These are phyloP conservation scores for Cyamopsis tetragonoloba DNA, from an alignment of 306 rosid genomes.

Conservation along the genomic window DNA sequence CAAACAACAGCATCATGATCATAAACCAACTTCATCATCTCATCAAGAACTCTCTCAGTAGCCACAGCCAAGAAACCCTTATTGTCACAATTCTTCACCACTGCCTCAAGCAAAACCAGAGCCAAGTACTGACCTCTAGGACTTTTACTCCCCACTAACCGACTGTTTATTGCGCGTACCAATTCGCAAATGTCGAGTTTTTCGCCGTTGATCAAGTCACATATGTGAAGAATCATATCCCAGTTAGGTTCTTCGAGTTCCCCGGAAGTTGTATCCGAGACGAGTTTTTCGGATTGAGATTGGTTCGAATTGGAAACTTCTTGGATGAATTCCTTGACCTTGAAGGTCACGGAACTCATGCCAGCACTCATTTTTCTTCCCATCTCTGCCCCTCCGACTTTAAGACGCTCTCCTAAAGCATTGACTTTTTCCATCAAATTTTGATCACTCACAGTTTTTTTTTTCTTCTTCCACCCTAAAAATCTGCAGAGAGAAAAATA, in stretches of 20 bases:
- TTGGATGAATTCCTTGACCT: conserved; percentile 81
- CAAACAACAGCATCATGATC: conserved; percentile 67
- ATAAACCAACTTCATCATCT: conserved; percentile 79
- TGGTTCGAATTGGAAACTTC: conserved; percentile 68
- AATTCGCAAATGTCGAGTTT: conserved; percentile 53
- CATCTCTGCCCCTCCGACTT: conserved; percentile 73
- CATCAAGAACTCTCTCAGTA: conserved; percentile 88
- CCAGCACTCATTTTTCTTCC: conserved; percentile 82
- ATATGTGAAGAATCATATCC: conserved; percentile 69
- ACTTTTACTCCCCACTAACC: conserved; percentile 52
- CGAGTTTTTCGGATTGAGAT: conserved; percentile 64
- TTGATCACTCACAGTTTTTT: conserved; percentile 46
- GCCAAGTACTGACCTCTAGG: conserved; percentile 65
- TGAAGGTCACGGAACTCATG: conserved; percentile 79
- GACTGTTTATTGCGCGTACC: conserved; percentile 66
- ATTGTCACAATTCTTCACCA: conserved; percentile 87
- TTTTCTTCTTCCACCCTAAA: not conserved
- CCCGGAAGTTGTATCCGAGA: conserved; percentile 78
- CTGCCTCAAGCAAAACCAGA: conserved; percentile 73
- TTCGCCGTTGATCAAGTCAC: conserved; percentile 70
- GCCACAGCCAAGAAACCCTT: conserved; percentile 93
- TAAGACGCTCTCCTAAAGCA: conserved; percentile 80
- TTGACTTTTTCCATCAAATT: conserved; percentile 82
- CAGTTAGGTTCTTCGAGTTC: conserved; percentile 73
- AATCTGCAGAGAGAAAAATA: not conserved